Evolutionary conservation across 192 early-diverging fungal species (phyloP).

Genomic region (Coemansia sp.): DNA sequence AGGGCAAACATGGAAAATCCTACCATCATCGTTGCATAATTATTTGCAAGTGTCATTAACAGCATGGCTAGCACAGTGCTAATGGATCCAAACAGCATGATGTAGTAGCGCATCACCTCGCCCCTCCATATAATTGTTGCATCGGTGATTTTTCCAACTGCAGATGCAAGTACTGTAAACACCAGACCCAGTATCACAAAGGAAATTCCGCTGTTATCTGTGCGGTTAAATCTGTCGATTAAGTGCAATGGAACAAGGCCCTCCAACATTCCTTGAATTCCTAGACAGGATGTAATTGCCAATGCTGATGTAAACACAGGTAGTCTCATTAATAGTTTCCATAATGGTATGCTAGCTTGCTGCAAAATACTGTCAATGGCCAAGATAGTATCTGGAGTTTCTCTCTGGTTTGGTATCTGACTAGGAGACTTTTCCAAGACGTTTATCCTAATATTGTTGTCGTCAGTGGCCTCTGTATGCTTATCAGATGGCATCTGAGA

Average conservation of each 20-base stretch:
- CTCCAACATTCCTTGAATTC: slow-evolving; percentile 37
- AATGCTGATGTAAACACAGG: slow-evolving; percentile 26
- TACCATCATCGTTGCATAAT: slow-evolving; percentile 29
- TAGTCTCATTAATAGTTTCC: slow-evolving; percentile 13
- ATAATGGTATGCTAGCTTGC: slow-evolving; percentile 10
- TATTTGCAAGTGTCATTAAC: slow-evolving; percentile 22
- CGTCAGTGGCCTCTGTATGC: neutral
- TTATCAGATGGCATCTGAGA: neutral
- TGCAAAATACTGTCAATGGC: neutral
- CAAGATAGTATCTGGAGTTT: neutral
- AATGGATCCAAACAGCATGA: slow-evolving; percentile 26
- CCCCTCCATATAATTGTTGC: slow-evolving; percentile 17
- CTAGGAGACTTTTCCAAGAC: neutral
- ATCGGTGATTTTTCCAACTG: slow-evolving; percentile 22
- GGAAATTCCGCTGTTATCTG: slow-evolving; percentile 14
- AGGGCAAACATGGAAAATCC: slow-evolving; percentile 27
- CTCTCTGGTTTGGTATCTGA: neutral
- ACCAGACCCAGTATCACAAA: slow-evolving; percentile 35
- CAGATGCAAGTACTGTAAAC: slow-evolving; percentile 19
- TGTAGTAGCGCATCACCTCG: slow-evolving; percentile 24
- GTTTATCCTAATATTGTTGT: neutral
- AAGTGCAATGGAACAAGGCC: slow-evolving; percentile 28
- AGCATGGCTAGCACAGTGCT: slow-evolving; percentile 6
- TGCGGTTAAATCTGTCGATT: slow-evolving; percentile 14
- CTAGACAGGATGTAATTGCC: slow-evolving; percentile 16